Conservation (phyloP, 768 basidiomycete genomes). For the Chlorophyllum brunneum region DNA sequence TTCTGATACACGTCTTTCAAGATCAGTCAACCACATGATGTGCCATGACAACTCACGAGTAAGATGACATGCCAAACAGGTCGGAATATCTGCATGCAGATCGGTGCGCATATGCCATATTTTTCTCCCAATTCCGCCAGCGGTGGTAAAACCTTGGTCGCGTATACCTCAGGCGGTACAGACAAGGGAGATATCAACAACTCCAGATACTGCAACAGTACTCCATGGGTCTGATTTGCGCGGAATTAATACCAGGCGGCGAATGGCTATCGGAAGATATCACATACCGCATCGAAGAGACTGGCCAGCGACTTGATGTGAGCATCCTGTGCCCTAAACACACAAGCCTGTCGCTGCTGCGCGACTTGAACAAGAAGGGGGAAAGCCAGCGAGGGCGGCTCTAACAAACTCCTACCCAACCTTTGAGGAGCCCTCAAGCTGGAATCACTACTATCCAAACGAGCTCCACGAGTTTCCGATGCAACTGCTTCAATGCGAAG, state of each 20-base stretch:
- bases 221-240: conserved; percentile 74
- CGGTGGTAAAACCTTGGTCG: conserved; percentile 68
- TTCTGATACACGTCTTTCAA: conserved; percentile 33
- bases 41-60: conserved; percentile 41
- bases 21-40: conserved; percentile 1
- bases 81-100: conserved; percentile 93
- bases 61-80: conserved; percentile 68
- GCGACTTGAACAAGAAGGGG: conserved; percentile 91
- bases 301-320: conserved; percentile 84
- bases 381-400: conserved; percentile 65
- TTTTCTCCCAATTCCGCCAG: conserved; percentile 66
- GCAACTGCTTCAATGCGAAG: conserved; percentile 87
- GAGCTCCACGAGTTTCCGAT: conserved; percentile 71
- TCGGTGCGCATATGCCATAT: conserved; percentile 79
- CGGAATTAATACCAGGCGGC: conserved; percentile 11
- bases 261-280: no score
- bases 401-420: conserved; percentile 61
- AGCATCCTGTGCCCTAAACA: conserved; percentile 68
- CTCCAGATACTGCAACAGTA: conserved; percentile 89
- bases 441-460: conserved; percentile 63
- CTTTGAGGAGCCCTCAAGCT: conserved; percentile 62
- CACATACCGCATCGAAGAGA: conserved; percentile 83
- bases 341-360: conserved; percentile 84
- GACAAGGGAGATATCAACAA: conserved; percentile 73
- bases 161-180: conserved; percentile 68